Evolutionary conservation across 2,329 filamentous ascomycete genomes (phyloP), one percentile per base, ranked within the genome.

Genomic region (Sclerotinia minor): DNA sequence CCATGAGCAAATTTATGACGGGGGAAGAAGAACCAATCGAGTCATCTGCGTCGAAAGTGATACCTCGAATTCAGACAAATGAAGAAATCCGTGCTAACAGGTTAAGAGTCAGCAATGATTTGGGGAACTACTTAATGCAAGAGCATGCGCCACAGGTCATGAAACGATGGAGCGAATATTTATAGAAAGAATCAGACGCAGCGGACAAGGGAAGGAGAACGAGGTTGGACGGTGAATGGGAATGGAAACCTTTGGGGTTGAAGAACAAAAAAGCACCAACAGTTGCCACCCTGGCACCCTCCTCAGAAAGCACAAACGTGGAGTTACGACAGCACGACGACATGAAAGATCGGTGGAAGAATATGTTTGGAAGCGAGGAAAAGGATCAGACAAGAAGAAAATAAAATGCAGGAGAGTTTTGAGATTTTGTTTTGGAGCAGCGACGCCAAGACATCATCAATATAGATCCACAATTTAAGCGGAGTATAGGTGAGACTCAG

Each of bases 401-500:
- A 9, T 24, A 11, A 38, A 1, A 63, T 63, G 17, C n/a, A 41
- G 5, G 8, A 21, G 24, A n/a, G n/a, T 26, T 63, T 26, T 19
- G 29, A 63, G 13, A 41, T 38, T 26, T 50, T 47, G 0, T 63
- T 45, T 63, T 45, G 59, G 32, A 63, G 24, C 29, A 32, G 5
- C 45, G 38, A 63, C 32, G 59, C 11, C 59, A 63, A 21, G 59
- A 63, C 2, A 63, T 63, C 6, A 38, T 50, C 8, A 41, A 41
- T 19, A 38, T 29, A 21, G 29, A 63, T 26, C 45, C 29, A 38
- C 45, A 50, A 32, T 63, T 63, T 35, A 41, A 5, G 19, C 21
- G n/a, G 2, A 5, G 21, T 19, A 19, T 0, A 19, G 6, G 1
- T 54, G 52, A 54, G 5, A 17, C 29, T 21, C 58, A 61, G 13